phyloP scores from a whole-genome alignment of 345 rosid genomes.

The Adansonia digitata region DNA sequence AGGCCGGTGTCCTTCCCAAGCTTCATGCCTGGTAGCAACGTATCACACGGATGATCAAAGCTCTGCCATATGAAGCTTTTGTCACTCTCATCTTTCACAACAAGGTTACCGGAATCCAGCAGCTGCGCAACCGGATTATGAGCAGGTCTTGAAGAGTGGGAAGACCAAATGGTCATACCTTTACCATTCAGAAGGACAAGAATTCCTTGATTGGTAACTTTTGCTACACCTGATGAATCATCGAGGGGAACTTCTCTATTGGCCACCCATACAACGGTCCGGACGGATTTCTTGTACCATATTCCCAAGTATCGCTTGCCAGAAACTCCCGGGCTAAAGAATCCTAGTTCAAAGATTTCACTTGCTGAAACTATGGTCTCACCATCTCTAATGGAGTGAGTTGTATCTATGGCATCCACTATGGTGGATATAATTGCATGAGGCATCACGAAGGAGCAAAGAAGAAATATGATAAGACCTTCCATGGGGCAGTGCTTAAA shows the following conservation, averaged over 20 bases:
- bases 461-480: neutral
- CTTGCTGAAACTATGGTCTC: constrained; percentile 22
- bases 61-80: constrained; percentile 37
- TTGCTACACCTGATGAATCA: no score
- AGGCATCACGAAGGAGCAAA: neutral
- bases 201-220: no score
- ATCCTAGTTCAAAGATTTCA: constrained; percentile 26
- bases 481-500: neutral
- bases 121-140: no score
- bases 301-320: constrained; percentile 34
- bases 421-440: neutral
- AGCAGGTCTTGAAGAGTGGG: no score
- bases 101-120: no score
- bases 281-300: constrained; percentile 27
- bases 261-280: no score
- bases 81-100: no score
- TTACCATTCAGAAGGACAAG: no score
- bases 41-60: constrained; percentile 40
- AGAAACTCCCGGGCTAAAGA: constrained; percentile 23
- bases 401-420: constrained; percentile 11
- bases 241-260: no score
- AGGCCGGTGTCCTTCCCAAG: neutral
- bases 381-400: constrained; percentile 17
- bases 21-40: constrained; percentile 42
- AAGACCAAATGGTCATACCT: no score